Evolutionary conservation across 2,329 filamentous ascomycete genomes (phyloP).

Genomic region (Fusarium napiforme): DNA sequence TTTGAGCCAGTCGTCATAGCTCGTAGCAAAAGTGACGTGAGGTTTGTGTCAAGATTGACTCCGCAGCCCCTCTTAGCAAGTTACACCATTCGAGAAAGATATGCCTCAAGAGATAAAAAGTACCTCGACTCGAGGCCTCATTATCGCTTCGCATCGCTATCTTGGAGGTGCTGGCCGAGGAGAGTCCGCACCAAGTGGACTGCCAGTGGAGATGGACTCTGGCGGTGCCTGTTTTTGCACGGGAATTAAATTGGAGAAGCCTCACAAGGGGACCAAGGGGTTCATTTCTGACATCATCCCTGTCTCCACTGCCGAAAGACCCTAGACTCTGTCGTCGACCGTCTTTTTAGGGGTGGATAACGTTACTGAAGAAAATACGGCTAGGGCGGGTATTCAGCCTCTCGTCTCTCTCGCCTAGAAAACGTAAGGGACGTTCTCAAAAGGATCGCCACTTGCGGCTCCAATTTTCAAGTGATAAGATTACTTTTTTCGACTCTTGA

Average conservation of each 20-base stretch:
- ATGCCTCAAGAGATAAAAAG: slow-evolving; percentile 27
- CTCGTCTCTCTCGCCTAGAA: neutral
- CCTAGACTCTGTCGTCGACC: slow-evolving; percentile 12
- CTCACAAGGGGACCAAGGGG: neutral
- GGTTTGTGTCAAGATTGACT: slow-evolving; percentile 21
- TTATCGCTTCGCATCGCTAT: slow-evolving; percentile 9
- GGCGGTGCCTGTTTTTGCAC: slow-evolving; percentile 28
- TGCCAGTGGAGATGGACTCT: neutral
- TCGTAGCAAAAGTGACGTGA: slow-evolving; percentile 26
- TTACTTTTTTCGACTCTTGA: slow-evolving; percentile 3
- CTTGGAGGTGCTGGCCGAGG: slow-evolving; percentile 32
- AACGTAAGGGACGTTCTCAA: neutral
- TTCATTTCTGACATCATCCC: slow-evolving; percentile 36
- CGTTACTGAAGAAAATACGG: slow-evolving; percentile 33
- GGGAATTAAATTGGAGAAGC: slow-evolving; percentile 26
- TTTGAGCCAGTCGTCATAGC: slow-evolving; percentile 28
- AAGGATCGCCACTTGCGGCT: slow-evolving; percentile 35
- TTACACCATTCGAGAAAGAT: slow-evolving; percentile 34
- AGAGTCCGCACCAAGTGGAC: slow-evolving; percentile 37
- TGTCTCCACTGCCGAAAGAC: slow-evolving; percentile 31
- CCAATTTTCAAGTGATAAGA: slow-evolving; percentile 33
- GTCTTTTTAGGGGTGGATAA: slow-evolving; percentile 30
- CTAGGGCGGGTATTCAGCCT: slow-evolving; percentile 31
- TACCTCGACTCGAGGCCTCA: neutral
- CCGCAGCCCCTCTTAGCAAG: slow-evolving; percentile 35